phyloP scores from a whole-genome alignment of 2,329 filamentous ascomycete species.

The Pseudocercospora musae region DNA sequence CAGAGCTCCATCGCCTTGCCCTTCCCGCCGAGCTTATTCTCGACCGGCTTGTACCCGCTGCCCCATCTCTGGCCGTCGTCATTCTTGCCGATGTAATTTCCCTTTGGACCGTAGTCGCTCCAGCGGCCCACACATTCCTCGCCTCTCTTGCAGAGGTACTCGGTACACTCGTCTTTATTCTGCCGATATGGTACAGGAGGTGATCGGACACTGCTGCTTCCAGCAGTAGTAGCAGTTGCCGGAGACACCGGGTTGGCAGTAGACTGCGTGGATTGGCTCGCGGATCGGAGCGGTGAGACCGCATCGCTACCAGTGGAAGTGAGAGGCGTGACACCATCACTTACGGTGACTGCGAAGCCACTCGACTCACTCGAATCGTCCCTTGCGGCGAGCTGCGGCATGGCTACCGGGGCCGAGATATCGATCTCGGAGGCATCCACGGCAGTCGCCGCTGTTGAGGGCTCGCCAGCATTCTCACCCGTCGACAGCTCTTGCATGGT shows the following conservation, averaged over 20 bases:
- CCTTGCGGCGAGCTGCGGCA: too few relatives aligned
- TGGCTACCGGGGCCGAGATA: too few relatives aligned
- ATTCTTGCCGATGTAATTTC: background rate
- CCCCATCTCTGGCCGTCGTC: background rate
- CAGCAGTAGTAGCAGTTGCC: background rate
- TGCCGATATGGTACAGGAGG: background rate
- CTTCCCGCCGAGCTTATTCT: background rate
- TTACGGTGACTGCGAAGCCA: background rate
- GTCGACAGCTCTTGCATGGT: too few relatives aligned
- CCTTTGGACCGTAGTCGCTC: background rate
- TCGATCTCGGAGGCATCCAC: too few relatives aligned
- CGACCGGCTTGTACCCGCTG: background rate
- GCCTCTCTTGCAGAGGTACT: background rate
- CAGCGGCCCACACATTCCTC: background rate
- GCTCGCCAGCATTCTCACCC: too few relatives aligned
- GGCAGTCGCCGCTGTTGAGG: too few relatives aligned
- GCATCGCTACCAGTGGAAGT: background rate
- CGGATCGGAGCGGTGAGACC: background rate
- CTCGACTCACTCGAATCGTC: background rate
- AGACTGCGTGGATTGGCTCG: background rate
- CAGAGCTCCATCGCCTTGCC: background rate
- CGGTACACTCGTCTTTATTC: background rate
- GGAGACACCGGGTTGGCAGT: background rate
- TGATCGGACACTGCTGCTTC: background rate
- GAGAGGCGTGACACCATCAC: background rate